Conservation (phyloP, 2,329 filamentous ascomycete species). For the Hypoxylon sp. region DNA sequence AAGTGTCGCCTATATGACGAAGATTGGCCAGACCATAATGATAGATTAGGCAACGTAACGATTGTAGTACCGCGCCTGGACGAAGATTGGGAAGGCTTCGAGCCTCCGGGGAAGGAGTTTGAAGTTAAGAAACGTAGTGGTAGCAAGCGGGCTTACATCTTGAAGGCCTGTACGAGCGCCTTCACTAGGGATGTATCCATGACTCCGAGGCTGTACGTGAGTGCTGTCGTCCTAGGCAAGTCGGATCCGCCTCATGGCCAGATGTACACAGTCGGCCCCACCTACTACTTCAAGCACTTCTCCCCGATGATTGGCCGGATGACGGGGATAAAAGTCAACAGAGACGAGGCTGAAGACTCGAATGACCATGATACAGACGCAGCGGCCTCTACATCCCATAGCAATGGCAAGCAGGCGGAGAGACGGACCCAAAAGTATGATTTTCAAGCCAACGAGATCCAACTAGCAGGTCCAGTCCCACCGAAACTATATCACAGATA, state of each 20-base stretch:
- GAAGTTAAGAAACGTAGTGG: constrained; percentile 86
- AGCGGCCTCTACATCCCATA: constrained; percentile 25
- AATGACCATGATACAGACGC: constrained; percentile 51
- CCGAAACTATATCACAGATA: constrained; percentile 88
- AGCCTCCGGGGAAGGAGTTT: constrained; percentile 70
- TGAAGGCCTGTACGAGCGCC: constrained; percentile 77
- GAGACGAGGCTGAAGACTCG: constrained; percentile 67
- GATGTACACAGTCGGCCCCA: constrained; percentile 84
- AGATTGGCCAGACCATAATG: constrained; percentile 87
- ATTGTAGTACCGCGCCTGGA: constrained; percentile 72
- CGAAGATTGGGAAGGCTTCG: constrained; percentile 78
- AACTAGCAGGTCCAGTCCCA: constrained; percentile 87
- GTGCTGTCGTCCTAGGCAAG: constrained; percentile 81
- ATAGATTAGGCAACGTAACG: constrained; percentile 89
- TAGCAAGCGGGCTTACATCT: constrained; percentile 86
- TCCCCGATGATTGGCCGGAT: constrained; percentile 90
- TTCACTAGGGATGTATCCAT: constrained; percentile 75
- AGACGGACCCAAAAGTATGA: constrained; percentile 80
- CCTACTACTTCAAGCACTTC: constrained; percentile 84
- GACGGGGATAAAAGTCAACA: constrained; percentile 77
- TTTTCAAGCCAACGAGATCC: constrained; percentile 95
- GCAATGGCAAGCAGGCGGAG: constrained; percentile 55
- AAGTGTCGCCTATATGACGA: constrained; percentile 93
- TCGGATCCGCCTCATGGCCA: constrained; percentile 78
- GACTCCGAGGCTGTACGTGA: constrained; percentile 79